Evolutionary conservation across 805 yeast species (phyloP).

Genomic region (Metschnikowia picachoensis): DNA sequence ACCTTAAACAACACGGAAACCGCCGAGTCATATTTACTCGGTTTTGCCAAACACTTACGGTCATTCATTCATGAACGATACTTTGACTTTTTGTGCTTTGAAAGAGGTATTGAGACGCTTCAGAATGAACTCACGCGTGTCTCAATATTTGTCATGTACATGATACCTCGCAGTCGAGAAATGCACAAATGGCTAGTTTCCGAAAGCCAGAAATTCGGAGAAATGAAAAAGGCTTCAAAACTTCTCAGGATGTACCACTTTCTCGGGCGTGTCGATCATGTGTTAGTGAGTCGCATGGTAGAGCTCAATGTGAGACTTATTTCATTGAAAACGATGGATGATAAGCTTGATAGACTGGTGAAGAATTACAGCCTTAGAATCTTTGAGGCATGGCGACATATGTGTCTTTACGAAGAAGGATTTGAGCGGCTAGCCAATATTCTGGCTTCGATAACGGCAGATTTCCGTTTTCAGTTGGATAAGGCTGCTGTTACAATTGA

Average conservation of each 20-base stretch:
- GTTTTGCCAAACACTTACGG: too few species aligned
- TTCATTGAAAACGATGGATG: neutral
- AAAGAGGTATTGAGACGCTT: too few species aligned
- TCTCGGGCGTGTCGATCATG: neutral
- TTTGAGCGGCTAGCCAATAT: neutral
- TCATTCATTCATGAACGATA: too few species aligned
- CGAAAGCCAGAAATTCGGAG: too few species aligned
- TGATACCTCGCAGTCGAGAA: too few species aligned
- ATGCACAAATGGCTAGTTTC: too few species aligned
- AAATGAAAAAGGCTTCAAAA: too few species aligned
- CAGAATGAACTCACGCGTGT: too few species aligned
- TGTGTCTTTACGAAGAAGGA: neutral
- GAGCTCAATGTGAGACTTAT: neutral
- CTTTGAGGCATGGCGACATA: neutral
- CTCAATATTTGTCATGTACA: too few species aligned
- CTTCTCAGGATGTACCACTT: neutral
- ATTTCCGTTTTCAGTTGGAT: neutral
- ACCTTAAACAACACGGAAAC: too few species aligned
- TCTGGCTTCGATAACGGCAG: neutral
- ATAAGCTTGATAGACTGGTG: neutral
- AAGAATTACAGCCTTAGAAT: neutral
- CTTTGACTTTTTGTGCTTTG: too few species aligned
- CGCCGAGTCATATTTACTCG: too few species aligned
- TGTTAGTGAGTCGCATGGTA: neutral
- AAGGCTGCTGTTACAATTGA: neutral